Base-by-base conservation (phyloP, 2,329 filamentous ascomycete genomes). In the Calonectria honghensis region DNA sequence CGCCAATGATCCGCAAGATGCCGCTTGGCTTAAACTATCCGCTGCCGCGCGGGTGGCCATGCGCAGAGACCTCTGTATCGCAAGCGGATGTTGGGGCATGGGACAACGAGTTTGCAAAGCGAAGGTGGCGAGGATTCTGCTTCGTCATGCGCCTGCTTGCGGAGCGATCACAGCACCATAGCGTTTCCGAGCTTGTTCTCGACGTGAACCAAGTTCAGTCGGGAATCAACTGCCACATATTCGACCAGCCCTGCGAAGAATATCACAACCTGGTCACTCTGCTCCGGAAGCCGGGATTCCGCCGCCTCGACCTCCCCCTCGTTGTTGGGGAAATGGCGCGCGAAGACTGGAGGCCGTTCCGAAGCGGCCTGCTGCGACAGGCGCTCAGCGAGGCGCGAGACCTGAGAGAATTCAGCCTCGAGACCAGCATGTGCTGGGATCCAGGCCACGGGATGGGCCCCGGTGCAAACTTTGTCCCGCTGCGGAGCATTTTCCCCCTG, bases 1-100 rank as follows among this genome's bases (percentile, higher is more conserved):
- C 87, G 0, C 87, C 87, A 3, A 86, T 85, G 80, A 85, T 87
- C 39, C 85, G 86, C 13, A 81, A 82, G 7, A 82, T 88, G 11
- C 85, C 85, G 0, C 61, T 73, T 2, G 84, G 84, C 5, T 86
- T 88, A 48, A 84, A 84, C 31, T 87, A 88, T 71, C 83, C 84
- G 1, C 77, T 85, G 13, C 82, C 84, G 7, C 81, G 80, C 20
- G 81, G 83, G 6, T 81, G 79, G 76, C 77, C 68, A 1, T 18
- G 41, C 6, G 1, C 13, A 45, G 11, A 45, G 61, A 10, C 52
- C 7, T 16, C 7, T 18, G 2, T 3, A 51, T 31, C 24, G 37
- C 10, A 13, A 11, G 24, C 39, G n/a, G 13, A 77, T 80, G 24
- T 59, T 74, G 1, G 20, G 16, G 35, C 29, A 16, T 50, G 13